Conservation (phyloP, 345 rosid species). For the Brassica rapa region DNA sequence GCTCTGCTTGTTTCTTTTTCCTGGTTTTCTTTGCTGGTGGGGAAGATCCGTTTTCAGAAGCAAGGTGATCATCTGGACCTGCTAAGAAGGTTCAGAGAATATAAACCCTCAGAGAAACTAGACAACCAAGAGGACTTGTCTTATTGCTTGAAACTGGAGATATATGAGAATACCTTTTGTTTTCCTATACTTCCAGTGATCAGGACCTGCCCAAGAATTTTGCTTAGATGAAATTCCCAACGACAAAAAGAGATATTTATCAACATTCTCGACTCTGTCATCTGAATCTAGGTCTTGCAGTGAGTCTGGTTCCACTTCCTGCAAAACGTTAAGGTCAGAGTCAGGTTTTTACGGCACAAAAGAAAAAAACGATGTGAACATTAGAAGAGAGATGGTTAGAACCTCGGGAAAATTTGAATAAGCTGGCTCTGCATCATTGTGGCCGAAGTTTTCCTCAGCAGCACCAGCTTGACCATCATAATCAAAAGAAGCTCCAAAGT, state of each 20-base stretch:
- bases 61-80: conserved; percentile 54
- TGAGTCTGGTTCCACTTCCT: conserved; percentile 59
- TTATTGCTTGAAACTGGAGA: conserved; percentile 10
- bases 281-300: conserved; percentile 48
- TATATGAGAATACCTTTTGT: conserved; percentile 54
- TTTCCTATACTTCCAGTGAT: conserved; percentile 89
- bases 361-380: conserved; percentile 3
- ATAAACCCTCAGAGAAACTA: conserved; percentile 15
- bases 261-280: conserved; percentile 61
- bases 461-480: conserved; percentile 54
- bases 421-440: conserved; percentile 48
- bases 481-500: conserved; percentile 50
- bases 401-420: conserved; percentile 68
- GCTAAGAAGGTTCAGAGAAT: conserved; percentile 17
- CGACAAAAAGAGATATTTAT: conserved; percentile 60
- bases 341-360: background rate
- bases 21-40: conserved; percentile 60
- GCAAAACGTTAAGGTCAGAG: conserved; percentile 34
- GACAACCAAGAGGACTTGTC: conserved; percentile 1
- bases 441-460: conserved; percentile 48
- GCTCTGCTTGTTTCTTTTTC: conserved; percentile 64
- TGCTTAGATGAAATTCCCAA: conserved; percentile 71
- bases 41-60: conserved; percentile 50
- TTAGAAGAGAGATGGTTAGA: conserved; percentile 1
- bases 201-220: conserved; percentile 99